Evolutionary conservation across 176 grass and related monocot species (phyloP).

Genomic region (Zea luxurians): DNA sequence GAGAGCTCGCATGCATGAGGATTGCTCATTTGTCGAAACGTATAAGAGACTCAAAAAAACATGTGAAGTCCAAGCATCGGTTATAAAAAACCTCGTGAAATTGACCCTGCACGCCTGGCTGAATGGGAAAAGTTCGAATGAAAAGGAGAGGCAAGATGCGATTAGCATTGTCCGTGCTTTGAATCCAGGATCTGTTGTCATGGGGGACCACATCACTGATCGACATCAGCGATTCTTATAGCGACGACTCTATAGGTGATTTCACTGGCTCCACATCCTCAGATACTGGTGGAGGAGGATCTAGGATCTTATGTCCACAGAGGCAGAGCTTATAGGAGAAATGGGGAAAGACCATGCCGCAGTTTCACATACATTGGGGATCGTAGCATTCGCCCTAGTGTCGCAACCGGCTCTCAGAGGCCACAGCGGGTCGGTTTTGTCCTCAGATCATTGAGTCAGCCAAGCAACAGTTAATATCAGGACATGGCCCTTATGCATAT

Average conservation of each 20-base stretch:
- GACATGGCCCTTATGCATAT: background rate
- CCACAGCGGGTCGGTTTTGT: background rate
- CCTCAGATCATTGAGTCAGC: background rate
- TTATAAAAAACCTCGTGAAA: slow-evolving; percentile 55
- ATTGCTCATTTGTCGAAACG: slow-evolving; percentile 64
- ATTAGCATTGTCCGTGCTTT: slow-evolving; percentile 71
- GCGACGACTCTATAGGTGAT: background rate
- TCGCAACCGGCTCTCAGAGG: background rate
- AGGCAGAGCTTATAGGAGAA: slow-evolving; percentile 26
- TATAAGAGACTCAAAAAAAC: slow-evolving; percentile 65
- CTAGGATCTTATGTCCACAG: background rate
- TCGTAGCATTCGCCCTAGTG: background rate
- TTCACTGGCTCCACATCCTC: background rate
- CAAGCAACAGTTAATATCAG: background rate
- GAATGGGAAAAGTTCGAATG: slow-evolving; percentile 67
- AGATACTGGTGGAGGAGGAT: background rate
- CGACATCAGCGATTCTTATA: slow-evolving; percentile 29
- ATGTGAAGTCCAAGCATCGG: slow-evolving; percentile 58
- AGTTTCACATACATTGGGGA: background rate
- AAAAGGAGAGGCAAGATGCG: slow-evolving; percentile 74
- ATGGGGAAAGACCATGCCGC: slow-evolving; percentile 11
- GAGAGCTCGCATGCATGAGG: slow-evolving; percentile 63
- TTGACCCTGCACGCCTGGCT: slow-evolving; percentile 59
- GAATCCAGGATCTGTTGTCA: slow-evolving; percentile 60
- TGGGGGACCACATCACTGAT: slow-evolving; percentile 80